phyloP scores from a whole-genome alignment of 306 rosid genomes.

The Cicer arietinum region DNA sequence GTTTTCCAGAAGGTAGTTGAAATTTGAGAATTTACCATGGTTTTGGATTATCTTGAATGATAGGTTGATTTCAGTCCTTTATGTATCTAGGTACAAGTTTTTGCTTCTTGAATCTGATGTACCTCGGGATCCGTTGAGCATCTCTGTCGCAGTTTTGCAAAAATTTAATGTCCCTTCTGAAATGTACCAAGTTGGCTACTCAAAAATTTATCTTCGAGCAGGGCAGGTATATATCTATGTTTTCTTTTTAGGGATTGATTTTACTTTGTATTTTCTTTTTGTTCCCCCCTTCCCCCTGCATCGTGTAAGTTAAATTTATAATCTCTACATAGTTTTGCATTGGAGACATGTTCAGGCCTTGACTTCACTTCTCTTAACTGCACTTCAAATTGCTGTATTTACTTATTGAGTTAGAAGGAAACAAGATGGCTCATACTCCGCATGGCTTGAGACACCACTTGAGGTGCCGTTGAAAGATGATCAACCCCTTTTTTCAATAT shows the following conservation, averaged over 20 bases:
- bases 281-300: background rate
- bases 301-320: slow-evolving; percentile 9
- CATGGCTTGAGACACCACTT: slow-evolving; percentile 10
- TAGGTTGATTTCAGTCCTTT: slow-evolving; percentile 31
- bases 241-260: slow-evolving; percentile 21
- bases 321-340: slow-evolving; percentile 16
- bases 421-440: slow-evolving; percentile 16
- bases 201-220: slow-evolving; percentile 77
- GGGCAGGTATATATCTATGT: slow-evolving; percentile 73
- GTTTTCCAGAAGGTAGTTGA: slow-evolving; percentile 75
- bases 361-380: slow-evolving; percentile 24
- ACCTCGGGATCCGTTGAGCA: slow-evolving; percentile 73
- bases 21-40: slow-evolving; percentile 13
- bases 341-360: slow-evolving; percentile 28
- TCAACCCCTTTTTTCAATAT: slow-evolving; percentile 1
- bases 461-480: slow-evolving; percentile 13
- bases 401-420: slow-evolving; percentile 14
- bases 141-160: slow-evolving; percentile 72
- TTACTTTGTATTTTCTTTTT: slow-evolving; percentile 14
- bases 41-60: slow-evolving; percentile 38
- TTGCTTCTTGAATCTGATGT: slow-evolving; percentile 56
- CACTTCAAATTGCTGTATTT: slow-evolving; percentile 19
- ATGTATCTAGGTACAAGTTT: slow-evolving; percentile 68
- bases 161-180: slow-evolving; percentile 73
- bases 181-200: slow-evolving; percentile 86